Base-by-base conservation (phyloP, 495 filamentous ascomycete species). In the Penicillium bovifimosum region DNA sequence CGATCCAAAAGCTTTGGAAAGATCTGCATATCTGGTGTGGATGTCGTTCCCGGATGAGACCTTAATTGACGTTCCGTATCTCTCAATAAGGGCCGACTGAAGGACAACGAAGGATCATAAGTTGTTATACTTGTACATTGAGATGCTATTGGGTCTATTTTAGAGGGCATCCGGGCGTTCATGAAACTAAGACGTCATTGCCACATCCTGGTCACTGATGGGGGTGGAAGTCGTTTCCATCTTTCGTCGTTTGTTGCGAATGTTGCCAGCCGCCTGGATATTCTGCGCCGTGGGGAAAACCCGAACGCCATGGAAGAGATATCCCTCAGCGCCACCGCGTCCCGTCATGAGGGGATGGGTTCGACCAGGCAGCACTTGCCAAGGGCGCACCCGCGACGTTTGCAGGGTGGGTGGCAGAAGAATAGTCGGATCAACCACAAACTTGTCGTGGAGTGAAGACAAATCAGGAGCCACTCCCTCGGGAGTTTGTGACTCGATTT, bases 341-440 rank as follows among this genome's bases (percentile, higher is more conserved):
- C 81, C 79, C 38, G 87, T 93, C 93, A 98, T 98, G 32, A 91
- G 60, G 14, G 93, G 93, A 71, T 98, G 93, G 48, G 93, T 96
- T 41, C 93, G 75, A 3, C 91, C 90, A 0, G 93, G 95, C 27
- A 97, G 70, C 1, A 96, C 91, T 73, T 98, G 93, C 86, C 87
- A 97, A 27, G 77, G 74, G 44, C 87, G 79, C 14, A 84, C 81
- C 10, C 87, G 77, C 10, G 81, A 83, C 7, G 83, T 90, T 64
- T 97, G 90, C 43, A 98, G 73, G 32, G 80, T 84, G 9, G 90
- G 84, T 2, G 85, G 86, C 9, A 97, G 77, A 13, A 98, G 55
- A 20, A 93, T 67, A 9, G 88, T 86, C 6, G 93, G 93, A 58
- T 97, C 87, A 6, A 95, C 63, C 0, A 86, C 81, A 68, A 95